phyloP scores from a whole-genome alignment of 306 rosid genomes.

The Parietaria judaica region DNA sequence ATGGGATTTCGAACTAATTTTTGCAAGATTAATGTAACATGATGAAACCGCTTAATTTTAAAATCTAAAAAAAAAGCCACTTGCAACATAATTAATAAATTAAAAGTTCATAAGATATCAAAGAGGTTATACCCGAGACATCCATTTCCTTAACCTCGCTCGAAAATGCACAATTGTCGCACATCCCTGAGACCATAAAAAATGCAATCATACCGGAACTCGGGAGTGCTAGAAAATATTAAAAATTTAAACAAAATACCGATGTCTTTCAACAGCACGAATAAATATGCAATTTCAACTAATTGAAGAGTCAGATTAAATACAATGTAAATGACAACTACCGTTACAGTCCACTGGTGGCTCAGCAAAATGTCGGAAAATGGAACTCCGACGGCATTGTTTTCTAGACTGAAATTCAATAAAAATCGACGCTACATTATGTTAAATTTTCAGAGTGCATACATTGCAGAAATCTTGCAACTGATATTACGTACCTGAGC shows the following conservation, averaged over 20 bases:
- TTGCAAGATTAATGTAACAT: too few relatives aligned
- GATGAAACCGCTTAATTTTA: too few relatives aligned
- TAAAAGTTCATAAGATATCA: conserved; percentile 18
- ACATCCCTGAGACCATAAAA: conserved; percentile 57
- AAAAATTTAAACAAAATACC: too few relatives aligned
- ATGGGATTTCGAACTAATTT: too few relatives aligned
- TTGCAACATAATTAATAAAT: neutral
- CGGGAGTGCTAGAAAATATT: neutral
- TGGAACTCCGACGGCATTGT: conserved; percentile 71
- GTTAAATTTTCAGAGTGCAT: neutral
- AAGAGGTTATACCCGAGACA: conserved; percentile 48
- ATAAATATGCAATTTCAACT: neutral
- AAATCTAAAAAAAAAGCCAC: neutral
- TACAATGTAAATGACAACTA: conserved; percentile 15
- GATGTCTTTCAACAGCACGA: neutral
- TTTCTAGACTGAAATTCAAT: conserved; percentile 53
- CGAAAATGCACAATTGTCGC: conserved; percentile 79
- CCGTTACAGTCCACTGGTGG: conserved; percentile 85
- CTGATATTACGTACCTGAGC: conserved; percentile 74
- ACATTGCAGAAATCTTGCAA: neutral
- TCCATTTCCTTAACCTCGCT: conserved; percentile 67
- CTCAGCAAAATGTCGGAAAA: conserved; percentile 86
- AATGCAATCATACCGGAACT: neutral
- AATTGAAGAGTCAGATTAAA: neutral
- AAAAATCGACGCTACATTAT: neutral